Percentiles rank a stretch among this genome's conserved stretches.
Conservation (phyloP, 805 yeast species). For the Yarrowia sp. region DNA sequence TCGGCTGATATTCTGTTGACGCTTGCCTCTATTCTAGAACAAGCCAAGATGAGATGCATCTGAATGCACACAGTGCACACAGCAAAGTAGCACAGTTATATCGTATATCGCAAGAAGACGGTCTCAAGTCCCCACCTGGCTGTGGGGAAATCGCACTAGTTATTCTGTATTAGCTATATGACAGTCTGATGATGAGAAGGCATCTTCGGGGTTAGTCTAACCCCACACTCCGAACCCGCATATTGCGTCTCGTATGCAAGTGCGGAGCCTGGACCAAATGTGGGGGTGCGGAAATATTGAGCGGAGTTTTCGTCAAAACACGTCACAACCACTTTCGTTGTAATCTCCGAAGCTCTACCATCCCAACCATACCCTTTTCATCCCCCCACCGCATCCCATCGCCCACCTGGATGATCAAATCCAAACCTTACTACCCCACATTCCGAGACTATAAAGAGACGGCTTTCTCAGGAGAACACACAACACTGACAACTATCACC, state of each 20-base stretch:
- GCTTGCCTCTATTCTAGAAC: too few relatives aligned
- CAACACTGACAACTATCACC: not conserved
- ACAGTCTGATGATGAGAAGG: constrained; percentile 14
- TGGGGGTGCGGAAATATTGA: too few relatives aligned
- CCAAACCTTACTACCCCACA: constrained; percentile 8
- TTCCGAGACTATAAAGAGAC: constrained; percentile 14
- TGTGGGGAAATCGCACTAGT: not conserved
- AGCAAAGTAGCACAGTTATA: too few relatives aligned
- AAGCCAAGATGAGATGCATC: too few relatives aligned
- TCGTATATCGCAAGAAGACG: too few relatives aligned
- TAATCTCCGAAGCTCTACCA: too few relatives aligned
- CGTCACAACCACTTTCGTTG: too few relatives aligned
- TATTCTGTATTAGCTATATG: not conserved
- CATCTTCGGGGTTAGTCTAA: not conserved
- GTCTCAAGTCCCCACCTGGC: too few relatives aligned
- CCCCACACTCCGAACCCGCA: constrained; percentile 3
- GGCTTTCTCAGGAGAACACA: not conserved
- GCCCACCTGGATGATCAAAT: not conserved
- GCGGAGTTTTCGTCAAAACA: too few relatives aligned
- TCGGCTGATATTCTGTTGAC: too few relatives aligned
- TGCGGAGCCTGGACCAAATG: not conserved
- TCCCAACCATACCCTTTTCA: not conserved
- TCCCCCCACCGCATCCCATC: not conserved
- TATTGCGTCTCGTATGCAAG: not conserved
- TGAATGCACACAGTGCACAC: too few relatives aligned